phyloP scores from a whole-genome alignment of 2,329 filamentous ascomycete species.

The Sporothrix humicola region DNA sequence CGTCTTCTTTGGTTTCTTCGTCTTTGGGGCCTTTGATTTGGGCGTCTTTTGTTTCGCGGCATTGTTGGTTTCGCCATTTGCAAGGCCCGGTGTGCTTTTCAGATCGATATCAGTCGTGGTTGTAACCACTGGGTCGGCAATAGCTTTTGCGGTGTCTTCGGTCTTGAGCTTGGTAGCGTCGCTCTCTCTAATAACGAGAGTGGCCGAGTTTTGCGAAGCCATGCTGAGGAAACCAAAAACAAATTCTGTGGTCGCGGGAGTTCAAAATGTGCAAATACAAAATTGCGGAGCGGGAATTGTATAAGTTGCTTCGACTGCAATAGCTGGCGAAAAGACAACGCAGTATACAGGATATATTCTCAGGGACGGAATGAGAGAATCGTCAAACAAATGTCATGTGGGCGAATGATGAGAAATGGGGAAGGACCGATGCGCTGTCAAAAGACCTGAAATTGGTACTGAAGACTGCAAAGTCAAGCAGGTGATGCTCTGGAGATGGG shows the following conservation, averaged over 20 bases:
- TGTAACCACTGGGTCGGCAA: slow-evolving; percentile 36
- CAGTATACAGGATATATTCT: neutral
- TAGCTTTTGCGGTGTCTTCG: slow-evolving; percentile 39
- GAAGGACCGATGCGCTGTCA: neutral
- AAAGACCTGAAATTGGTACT: neutral
- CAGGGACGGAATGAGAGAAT: neutral
- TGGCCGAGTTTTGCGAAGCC: slow-evolving; percentile 39
- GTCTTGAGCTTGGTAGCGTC: slow-evolving; percentile 37
- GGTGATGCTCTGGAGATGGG: neutral
- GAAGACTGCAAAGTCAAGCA: slow-evolving; percentile 2
- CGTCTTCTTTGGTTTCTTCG: slow-evolving; percentile 42
- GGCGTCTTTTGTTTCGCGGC: slow-evolving; percentile 38
- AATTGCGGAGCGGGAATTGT: no score
- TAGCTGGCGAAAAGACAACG: neutral
- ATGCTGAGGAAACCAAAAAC: slow-evolving; percentile 31
- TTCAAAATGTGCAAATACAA: neutral
- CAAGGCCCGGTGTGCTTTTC: slow-evolving; percentile 36
- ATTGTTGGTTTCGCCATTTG: slow-evolving; percentile 36
- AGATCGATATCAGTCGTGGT: slow-evolving; percentile 37
- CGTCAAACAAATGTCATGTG: neutral
- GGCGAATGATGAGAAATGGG: neutral
- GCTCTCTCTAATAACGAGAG: slow-evolving; percentile 39
- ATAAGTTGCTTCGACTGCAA: no score
- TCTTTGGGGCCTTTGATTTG: slow-evolving; percentile 42
- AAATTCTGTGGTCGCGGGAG: neutral